Evolutionary conservation across 1,284 basidiomycete genomes (phyloP), one percentile per base, ranked within the genome.

Genomic region (Pascua guehoae): DNA sequence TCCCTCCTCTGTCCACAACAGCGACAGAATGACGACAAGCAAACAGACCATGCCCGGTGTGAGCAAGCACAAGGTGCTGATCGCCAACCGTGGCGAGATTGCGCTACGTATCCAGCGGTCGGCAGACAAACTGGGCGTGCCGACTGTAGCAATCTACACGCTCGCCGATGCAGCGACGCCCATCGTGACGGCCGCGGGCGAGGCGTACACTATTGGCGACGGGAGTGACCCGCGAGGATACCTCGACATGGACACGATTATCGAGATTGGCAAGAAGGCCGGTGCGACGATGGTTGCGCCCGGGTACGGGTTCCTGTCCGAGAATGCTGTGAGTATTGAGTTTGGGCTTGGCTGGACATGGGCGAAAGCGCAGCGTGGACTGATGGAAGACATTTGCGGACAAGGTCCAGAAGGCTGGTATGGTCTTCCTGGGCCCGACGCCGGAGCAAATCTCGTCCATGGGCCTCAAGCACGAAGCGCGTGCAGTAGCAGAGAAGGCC

Each of bases 51-150:
- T 43, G 41, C 12, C 36, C 44, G 18, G 57, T 60, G 55, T 42
- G 45, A 9, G 40, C 41, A 44, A 48, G 41, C 58, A 56, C 79
- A 92, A 91, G 80, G 87, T 92, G 57, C 81, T 93, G 42, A 85
- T 93, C 57, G 89, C 90, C 1, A 93, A 92, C 70, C 81, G 90
- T 85, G 93, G 93, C 44, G 93, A 97, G 78, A 96, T 96, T 61
- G 93, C 93, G 4, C 92, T 91, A 72, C 85, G 93, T 42, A 88
- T 96, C 53, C 93, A 94, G 62, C 85, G 88, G 44, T 93, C 93
- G 0, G 89, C 89, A n/a, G 85, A 81, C 74, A 87, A 88, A 69
- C 80, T 96, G 0, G 92, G 91, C 1, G 86, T 96, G 68, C 86
- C 84, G 80, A 92, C 89, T 0, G 89, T 96, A 15, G 91, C 91